Base-by-base conservation (phyloP, 2,329 filamentous ascomycete genomes). In the Chrysoporthe deuterocubensis region DNA sequence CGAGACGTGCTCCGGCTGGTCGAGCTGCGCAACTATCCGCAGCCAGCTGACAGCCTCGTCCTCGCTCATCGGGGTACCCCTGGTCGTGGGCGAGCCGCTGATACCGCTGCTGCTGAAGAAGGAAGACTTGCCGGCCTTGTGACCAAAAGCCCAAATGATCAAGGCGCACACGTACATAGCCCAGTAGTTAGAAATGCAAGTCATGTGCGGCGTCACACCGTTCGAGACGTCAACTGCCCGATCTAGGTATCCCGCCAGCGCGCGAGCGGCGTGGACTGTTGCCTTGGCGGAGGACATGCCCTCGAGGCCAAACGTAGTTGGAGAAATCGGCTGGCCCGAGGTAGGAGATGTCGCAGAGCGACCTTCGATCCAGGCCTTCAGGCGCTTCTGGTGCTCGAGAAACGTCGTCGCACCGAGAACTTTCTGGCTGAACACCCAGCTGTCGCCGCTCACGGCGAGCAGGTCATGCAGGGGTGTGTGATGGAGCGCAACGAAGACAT, bases 381-480 rank as follows among this genome's bases (percentile, higher is more conserved):
- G 78, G 21, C 80, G 80, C 64, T 75, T 77, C 73, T 84, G 81
- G 69, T 85, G 82, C 70, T 83, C 80, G 57, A 77, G 72, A 71
- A 85, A 89, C 13, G 78, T 74, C 37, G 78, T 77, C 2, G 76
- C 74, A 4, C 80, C 76, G 2, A 81, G 75, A 5, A 88, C 76
- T 72, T 89, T 89, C 65, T 82, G 81, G 62, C 82, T 82, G 72
- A 88, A 87, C 26, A 86, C 78, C 85, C 85, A 89, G 64, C 82
- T 86, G 69, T 88, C 83, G 60, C 87, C 86, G 40, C 84, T 84
- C 8, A 89, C 84, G 13, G 85, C 85, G 21, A 89, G 80, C 0
- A 89, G 81, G 70, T 83, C 82, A 69, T 84, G 82, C 4, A 89
- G 81, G n/a, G 87, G 87, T 0, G 86, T 88, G 72, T 86, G 79